Conservation (phyloP, 345 rosid species). For the Gossypium sturtianum region DNA sequence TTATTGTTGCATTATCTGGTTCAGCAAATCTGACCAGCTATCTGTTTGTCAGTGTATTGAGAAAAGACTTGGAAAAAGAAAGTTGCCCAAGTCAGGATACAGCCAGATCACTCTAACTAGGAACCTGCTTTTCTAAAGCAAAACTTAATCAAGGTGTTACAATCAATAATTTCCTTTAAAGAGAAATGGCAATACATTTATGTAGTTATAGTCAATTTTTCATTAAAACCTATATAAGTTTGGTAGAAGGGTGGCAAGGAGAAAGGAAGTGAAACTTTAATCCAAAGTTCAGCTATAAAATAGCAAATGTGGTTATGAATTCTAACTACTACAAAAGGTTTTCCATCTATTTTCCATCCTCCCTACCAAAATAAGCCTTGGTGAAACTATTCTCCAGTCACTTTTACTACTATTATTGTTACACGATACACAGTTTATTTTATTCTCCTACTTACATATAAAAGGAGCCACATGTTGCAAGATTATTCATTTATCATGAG, state of each 20-base stretch:
- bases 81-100: background rate
- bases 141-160: background rate
- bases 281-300: background rate
- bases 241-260: background rate
- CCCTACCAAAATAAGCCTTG: background rate
- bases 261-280: background rate
- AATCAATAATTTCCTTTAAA: background rate
- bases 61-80: background rate
- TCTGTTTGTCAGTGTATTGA: background rate
- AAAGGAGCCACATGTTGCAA: background rate
- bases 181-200: background rate
- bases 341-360: background rate
- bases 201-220: background rate
- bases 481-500: background rate
- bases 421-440: background rate
- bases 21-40: background rate
- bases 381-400: background rate
- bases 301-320: background rate
- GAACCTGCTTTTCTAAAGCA: slow-evolving; percentile 2
- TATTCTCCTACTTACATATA: background rate
- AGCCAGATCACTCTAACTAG: background rate
- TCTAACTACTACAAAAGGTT: background rate
- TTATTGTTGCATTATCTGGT: background rate
- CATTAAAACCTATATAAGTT: background rate
- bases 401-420: background rate